Evolutionary conservation across 768 basidiomycete species (phyloP).

Genomic region (Glaciozyma martinii): DNA sequence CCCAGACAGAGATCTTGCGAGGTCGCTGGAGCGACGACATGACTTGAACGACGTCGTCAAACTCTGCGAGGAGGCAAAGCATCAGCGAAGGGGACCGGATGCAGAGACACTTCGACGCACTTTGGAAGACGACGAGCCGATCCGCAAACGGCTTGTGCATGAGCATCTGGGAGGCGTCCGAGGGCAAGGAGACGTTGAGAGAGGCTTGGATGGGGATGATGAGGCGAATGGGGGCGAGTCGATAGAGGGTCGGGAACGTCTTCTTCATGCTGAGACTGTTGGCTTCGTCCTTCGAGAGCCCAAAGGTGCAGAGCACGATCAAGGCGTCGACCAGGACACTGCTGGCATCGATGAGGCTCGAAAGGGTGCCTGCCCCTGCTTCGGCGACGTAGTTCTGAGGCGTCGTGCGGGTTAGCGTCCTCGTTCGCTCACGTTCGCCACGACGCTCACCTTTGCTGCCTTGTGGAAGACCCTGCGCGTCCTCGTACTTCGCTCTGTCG

Average conservation of each 20-base stretch:
- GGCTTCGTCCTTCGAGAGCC: conserved; percentile 15
- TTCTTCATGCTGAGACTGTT: conserved; percentile 21
- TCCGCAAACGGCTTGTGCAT: conserved; percentile 71
- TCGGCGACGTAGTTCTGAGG: not conserved
- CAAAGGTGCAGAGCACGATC: conserved; percentile 24
- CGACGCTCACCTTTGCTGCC: conserved; percentile 34
- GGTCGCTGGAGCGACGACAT: conserved; percentile 89
- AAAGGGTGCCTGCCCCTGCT: not conserved
- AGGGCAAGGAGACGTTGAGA: conserved; percentile 77
- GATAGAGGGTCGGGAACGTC: conserved; percentile 21
- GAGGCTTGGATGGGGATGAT: conserved; percentile 91
- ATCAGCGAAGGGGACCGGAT: not conserved
- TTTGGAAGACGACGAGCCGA: conserved; percentile 63
- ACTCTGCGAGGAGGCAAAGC: conserved; percentile 46
- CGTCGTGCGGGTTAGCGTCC: no score
- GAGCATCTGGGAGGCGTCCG: conserved; percentile 49
- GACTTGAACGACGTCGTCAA: conserved; percentile 72
- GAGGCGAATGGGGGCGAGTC: conserved; percentile 40
- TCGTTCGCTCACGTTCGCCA: not conserved
- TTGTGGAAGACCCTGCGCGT: conserved; percentile 44
- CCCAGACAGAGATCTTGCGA: conserved; percentile 75
- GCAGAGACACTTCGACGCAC: conserved; percentile 43
- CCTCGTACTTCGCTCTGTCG: conserved; percentile 51
- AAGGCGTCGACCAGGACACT: conserved; percentile 26
- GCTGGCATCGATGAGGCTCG: conserved; percentile 19